Conservation (phyloP, 2,329 filamentous ascomycete species). For the Alternaria sp. region DNA sequence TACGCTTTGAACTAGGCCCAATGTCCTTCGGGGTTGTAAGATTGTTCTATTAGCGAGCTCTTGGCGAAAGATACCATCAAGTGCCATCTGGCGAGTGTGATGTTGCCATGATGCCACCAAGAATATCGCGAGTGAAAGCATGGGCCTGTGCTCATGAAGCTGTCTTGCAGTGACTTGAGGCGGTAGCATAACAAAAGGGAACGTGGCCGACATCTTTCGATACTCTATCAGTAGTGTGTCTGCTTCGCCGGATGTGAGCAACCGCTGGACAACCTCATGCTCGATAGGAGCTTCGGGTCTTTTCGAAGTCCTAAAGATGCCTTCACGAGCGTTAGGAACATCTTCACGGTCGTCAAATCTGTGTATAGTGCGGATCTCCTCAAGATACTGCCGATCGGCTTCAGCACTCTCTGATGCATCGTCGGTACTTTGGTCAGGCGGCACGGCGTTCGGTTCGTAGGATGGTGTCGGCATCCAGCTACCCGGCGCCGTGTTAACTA, state of each 20-base stretch:
- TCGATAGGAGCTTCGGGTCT: conserved; percentile 31
- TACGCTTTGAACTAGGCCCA: conserved; percentile 42
- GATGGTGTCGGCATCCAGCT: conserved; percentile 37
- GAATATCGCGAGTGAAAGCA: conserved; percentile 42
- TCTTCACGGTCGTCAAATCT: conserved; percentile 27
- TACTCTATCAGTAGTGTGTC: conserved; percentile 35
- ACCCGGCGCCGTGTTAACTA: conserved; percentile 22
- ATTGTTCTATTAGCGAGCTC: conserved; percentile 45
- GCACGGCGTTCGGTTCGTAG: conserved; percentile 21
- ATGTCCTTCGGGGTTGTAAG: conserved; percentile 32
- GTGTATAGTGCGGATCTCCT: conserved; percentile 36
- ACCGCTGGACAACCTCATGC: conserved; percentile 22
- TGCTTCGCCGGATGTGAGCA: conserved; percentile 33
- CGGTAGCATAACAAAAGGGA: conserved; percentile 40
- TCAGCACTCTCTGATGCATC: conserved; percentile 17
- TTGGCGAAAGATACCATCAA: conserved; percentile 35
- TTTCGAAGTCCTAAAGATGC: conserved; percentile 22
- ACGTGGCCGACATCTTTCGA: conserved; percentile 35
- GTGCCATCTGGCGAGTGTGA: conserved; percentile 30
- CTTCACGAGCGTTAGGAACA: conserved; percentile 11
- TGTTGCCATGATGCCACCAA: conserved; percentile 38
- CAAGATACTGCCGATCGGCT: conserved; percentile 29
- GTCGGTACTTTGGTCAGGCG: conserved; percentile 9
- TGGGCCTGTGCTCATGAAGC: conserved; percentile 33
- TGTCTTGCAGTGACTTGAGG: conserved; percentile 17